Evolutionary conservation across 306 rosid species (phyloP).

Genomic region (Prunus mongolica): DNA sequence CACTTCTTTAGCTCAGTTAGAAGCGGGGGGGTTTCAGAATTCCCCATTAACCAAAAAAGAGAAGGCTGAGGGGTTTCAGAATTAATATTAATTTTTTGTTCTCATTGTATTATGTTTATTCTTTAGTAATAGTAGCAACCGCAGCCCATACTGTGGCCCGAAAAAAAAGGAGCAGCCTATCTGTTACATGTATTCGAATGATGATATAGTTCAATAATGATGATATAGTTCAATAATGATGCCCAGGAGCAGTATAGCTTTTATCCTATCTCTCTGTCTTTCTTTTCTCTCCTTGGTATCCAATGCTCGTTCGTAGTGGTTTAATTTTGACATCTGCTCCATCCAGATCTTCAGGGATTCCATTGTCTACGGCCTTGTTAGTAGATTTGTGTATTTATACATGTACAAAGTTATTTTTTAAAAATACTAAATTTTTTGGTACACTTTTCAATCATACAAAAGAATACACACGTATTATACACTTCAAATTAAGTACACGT

Average conservation of each 20-base stretch:
- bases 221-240: conserved; percentile 47
- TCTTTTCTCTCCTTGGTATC: background rate
- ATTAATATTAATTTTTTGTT: conserved; percentile 10
- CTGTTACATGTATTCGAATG: conserved; percentile 55
- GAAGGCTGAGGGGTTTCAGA: background rate
- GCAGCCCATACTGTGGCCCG: conserved; percentile 27
- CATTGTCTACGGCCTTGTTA: too few relatives aligned
- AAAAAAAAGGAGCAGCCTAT: conserved; percentile 26
- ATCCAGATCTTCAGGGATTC: too few relatives aligned
- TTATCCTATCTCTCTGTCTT: background rate
- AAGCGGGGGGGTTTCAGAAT: conserved; percentile 9
- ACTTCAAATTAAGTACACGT: too few relatives aligned
- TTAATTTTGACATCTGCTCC: too few relatives aligned
- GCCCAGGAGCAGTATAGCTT: conserved; percentile 28
- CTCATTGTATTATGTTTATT: conserved; percentile 27
- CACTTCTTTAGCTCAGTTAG: conserved; percentile 25
- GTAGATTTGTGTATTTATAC: too few relatives aligned
- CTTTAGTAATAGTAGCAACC: conserved; percentile 26
- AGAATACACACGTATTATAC: too few relatives aligned
- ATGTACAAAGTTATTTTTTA: too few relatives aligned
- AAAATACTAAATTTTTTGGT: too few relatives aligned
- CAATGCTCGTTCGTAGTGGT: too few relatives aligned
- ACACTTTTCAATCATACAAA: too few relatives aligned
- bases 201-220: conserved; percentile 45
- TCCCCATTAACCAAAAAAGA: background rate